These are phyloP conservation scores for Colletotrichum plurivorum DNA, from an alignment of 2,329 filamentous ascomycete species.

Conservation along the genomic window DNA sequence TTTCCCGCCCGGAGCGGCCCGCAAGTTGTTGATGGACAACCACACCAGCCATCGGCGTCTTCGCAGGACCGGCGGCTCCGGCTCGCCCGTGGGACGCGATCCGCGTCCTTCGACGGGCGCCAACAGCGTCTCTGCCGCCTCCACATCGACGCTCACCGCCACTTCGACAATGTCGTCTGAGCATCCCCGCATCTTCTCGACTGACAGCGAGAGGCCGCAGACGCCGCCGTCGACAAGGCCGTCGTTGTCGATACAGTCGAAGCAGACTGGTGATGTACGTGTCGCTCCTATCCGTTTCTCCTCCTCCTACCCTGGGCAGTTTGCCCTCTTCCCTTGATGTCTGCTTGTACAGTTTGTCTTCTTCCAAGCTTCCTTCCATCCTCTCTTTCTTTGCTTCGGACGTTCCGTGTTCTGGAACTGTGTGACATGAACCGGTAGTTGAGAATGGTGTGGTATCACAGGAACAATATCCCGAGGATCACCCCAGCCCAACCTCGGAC, in stretches of 20 bases:
- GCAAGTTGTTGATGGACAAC: constrained; percentile 38
- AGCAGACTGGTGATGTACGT: constrained; percentile 23
- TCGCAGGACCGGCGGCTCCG: constrained; percentile 17
- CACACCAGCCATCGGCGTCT: constrained; percentile 18
- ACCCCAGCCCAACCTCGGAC: constrained; percentile 37
- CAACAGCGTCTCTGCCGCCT: constrained; percentile 37
- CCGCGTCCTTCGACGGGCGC: constrained; percentile 34
- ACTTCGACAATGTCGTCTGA: constrained; percentile 39
- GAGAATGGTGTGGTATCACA: neutral
- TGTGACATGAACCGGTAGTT: neutral
- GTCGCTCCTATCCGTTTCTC: no score
- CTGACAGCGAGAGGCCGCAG: constrained; percentile 23
- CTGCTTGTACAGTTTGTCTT: neutral
- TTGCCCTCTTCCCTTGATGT: neutral
- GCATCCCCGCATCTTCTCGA: constrained; percentile 35
- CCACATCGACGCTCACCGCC: constrained; percentile 40
- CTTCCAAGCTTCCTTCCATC: neutral
- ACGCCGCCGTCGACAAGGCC: constrained; percentile 37
- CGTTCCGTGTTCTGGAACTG: no score
- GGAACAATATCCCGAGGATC: constrained; percentile 24
- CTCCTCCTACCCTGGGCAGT: neutral
- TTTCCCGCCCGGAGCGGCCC: constrained; percentile 24
- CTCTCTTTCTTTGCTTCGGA: neutral
- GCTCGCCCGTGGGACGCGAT: constrained; percentile 21
- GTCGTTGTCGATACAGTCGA: constrained; percentile 35